Evolutionary conservation across 139 green algal species (phyloP).

Genomic region (Gonium pectorale): DNA sequence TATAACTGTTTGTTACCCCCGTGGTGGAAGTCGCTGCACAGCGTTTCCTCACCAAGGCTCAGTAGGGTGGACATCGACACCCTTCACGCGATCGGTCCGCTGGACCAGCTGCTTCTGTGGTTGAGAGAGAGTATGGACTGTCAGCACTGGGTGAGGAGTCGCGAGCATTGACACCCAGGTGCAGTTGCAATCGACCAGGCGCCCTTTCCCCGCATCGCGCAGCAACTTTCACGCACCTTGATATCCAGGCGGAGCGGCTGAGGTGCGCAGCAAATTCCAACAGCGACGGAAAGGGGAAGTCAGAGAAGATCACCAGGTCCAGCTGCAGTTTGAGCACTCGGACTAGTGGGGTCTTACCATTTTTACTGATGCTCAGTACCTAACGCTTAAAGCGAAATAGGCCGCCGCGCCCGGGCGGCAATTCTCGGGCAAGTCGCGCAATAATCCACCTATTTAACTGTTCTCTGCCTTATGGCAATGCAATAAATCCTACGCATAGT

Average conservation of each 20-base stretch:
- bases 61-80: slow-evolving; percentile 97
- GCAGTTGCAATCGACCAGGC: background rate
- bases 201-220: background rate
- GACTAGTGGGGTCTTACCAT: background rate
- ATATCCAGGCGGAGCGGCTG: slow-evolving; percentile 93
- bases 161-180: background rate
- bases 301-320: background rate
- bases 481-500: too few relatives aligned
- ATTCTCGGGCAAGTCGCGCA: background rate
- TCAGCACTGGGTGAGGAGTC: background rate
- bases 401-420: background rate
- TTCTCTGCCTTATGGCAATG: background rate
- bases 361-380: background rate
- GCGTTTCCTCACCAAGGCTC: slow-evolving; percentile 98
- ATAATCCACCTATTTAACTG: background rate
- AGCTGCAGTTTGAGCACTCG: background rate
- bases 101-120: slow-evolving; percentile 91
- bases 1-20: too few relatives aligned
- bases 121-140: background rate
- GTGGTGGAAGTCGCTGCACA: too few relatives aligned
- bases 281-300: background rate
- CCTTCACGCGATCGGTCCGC: slow-evolving; percentile 97
- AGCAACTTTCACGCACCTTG: slow-evolving; percentile 75
- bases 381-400: background rate
- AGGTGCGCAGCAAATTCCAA: background rate